A percentile compares a stretch with the other conserved stretches of the same genome.
Evolutionary conservation across 768 basidiomycete genomes (phyloP).

Genomic region (Lentinula sp.): DNA sequence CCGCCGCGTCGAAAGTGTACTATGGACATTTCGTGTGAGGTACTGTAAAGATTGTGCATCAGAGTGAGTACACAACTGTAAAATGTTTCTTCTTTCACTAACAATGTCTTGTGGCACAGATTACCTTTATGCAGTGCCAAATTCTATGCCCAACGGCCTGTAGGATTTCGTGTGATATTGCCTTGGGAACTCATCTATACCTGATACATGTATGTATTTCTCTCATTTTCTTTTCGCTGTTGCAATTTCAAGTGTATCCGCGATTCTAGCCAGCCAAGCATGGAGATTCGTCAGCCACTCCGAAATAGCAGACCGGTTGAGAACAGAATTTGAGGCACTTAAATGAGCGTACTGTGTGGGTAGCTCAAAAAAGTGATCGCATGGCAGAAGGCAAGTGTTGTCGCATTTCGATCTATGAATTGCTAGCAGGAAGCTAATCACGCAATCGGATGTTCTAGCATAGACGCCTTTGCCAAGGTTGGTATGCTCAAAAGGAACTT

Average conservation of each 20-base stretch:
- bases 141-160: background rate
- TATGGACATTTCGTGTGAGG: slow-evolving; percentile 25
- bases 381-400: background rate
- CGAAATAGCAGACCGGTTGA: background rate
- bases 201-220: background rate
- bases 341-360: background rate
- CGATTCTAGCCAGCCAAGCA: too few species aligned
- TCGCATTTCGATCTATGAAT: too few species aligned
- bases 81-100: too few species aligned
- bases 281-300: background rate
- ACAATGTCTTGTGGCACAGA: too few species aligned
- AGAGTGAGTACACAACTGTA: background rate
- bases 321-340: background rate
- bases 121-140: background rate
- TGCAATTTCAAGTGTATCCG: background rate
- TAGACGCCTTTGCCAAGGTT: background rate
- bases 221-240: background rate
- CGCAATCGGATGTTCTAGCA: background rate
- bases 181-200: background rate
- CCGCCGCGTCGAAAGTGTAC: slow-evolving; percentile 19
- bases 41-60: slow-evolving; percentile 26
- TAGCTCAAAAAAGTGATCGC: background rate
- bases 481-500: background rate
- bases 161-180: background rate
- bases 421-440: too few species aligned